These are phyloP conservation scores for Phytopythium chamaehyphon DNA, from an alignment of 352 stramenopile species.

Conservation along the genomic window DNA sequence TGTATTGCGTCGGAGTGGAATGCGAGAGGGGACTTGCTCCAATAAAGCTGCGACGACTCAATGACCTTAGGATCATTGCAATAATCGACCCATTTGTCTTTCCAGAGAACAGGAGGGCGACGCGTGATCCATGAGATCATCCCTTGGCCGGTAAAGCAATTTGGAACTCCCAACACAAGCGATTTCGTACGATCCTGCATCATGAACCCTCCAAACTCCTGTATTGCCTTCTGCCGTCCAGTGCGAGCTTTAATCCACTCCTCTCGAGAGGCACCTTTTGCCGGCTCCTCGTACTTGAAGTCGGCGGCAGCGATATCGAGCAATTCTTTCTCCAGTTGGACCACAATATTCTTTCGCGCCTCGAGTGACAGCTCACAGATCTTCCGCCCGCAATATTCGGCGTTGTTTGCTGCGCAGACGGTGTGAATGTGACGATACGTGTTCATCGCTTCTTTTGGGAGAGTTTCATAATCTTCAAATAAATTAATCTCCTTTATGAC, in stretches of 20 bases:
- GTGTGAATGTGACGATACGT: slow-evolving; percentile 52
- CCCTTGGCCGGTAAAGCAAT: slow-evolving; percentile 57
- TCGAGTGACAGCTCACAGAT: slow-evolving; percentile 58
- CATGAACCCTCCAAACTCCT: slow-evolving; percentile 43
- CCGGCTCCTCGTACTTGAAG: slow-evolving; percentile 11
- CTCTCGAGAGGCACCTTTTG: slow-evolving; percentile 20
- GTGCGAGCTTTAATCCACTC: slow-evolving; percentile 47
- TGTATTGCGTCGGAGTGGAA: slow-evolving; percentile 53
- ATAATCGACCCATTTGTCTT: slow-evolving; percentile 54
- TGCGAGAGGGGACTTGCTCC: slow-evolving; percentile 22
- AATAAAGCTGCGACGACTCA: slow-evolving; percentile 24
- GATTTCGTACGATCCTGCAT: slow-evolving; percentile 41
- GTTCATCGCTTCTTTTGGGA: slow-evolving; percentile 37
- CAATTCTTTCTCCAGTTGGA: slow-evolving; percentile 61
- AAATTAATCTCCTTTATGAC: slow-evolving; percentile 52
- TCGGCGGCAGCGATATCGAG: slow-evolving; percentile 40
- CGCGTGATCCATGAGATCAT: slow-evolving; percentile 62
- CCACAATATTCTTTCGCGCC: slow-evolving; percentile 48
- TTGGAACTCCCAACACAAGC: slow-evolving; percentile 27
- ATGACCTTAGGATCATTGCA: slow-evolving; percentile 22
- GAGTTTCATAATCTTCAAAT: slow-evolving; percentile 57
- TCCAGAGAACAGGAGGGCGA: slow-evolving; percentile 34
- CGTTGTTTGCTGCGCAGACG: slow-evolving; percentile 36
- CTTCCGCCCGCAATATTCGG: slow-evolving; percentile 44
- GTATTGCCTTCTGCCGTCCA: slow-evolving; percentile 38